phyloP scores from a whole-genome alignment of 257 asterid genomes.

The Gynochthodes officinalis region DNA sequence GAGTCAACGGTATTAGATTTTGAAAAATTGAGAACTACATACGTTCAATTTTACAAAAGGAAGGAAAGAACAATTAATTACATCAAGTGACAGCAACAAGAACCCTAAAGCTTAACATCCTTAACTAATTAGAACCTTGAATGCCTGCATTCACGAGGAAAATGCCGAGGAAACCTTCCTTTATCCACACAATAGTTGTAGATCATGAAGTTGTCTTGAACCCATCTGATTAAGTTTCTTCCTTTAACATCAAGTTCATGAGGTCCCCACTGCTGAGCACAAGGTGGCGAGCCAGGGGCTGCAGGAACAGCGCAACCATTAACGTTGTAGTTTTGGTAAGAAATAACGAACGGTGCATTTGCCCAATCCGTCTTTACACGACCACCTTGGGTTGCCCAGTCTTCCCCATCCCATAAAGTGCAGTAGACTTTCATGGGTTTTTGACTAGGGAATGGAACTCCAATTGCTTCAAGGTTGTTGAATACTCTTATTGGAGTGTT shows the following conservation, averaged over 20 bases:
- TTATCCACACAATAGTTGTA: constrained; percentile 20
- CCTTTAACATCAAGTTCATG: constrained; percentile 16
- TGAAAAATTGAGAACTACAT: too few species aligned
- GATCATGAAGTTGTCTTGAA: constrained; percentile 16
- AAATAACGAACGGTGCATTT: constrained; percentile 16
- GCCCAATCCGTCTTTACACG: constrained; percentile 19
- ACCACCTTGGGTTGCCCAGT: constrained; percentile 31
- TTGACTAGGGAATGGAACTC: constrained; percentile 19
- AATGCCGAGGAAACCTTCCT: constrained; percentile 12
- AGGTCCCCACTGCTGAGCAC: constrained; percentile 2
- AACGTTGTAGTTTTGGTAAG: constrained; percentile 4
- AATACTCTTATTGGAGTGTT: constrained; percentile 19
- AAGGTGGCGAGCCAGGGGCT: background rate
- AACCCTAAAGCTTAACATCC: background rate
- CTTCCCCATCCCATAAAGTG: constrained; percentile 22
- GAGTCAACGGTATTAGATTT: too few species aligned
- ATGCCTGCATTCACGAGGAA: constrained; percentile 22
- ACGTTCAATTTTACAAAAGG: too few species aligned
- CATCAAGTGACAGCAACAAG: background rate
- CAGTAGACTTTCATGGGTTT: constrained; percentile 21
- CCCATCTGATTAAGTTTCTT: constrained; percentile 23
- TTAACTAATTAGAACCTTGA: constrained; percentile 8
- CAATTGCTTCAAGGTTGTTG: constrained; percentile 22
- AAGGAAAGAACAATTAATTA: background rate
- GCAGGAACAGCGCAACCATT: background rate